phyloP scores from a whole-genome alignment of 2,329 filamentous ascomycete species.

The Didymella keratinophila region DNA sequence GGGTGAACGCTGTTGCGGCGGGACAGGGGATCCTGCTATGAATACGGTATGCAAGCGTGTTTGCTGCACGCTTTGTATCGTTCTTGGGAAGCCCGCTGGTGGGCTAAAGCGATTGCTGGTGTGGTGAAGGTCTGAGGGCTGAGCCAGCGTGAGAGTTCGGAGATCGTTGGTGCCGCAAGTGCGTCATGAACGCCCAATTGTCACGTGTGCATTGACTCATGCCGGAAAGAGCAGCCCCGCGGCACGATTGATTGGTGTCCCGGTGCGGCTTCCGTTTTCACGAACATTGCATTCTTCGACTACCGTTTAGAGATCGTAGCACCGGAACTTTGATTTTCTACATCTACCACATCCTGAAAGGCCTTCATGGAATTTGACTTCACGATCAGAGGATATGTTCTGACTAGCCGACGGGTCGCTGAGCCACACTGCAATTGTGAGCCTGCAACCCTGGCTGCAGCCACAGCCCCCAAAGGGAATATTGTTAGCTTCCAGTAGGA shows the following conservation, averaged over 20 bases:
- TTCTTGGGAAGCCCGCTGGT: constrained; percentile 16
- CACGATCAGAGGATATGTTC: no score
- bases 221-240: constrained; percentile 14
- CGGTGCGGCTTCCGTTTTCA: constrained; percentile 12
- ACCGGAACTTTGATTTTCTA: no score
- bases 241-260: constrained; percentile 6
- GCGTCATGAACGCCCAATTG: constrained; percentile 22
- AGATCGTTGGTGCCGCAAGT: constrained; percentile 11
- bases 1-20: constrained; percentile 25
- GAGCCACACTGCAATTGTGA: no score
- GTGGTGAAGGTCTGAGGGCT: constrained; percentile 9
- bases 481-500: no score
- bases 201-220: constrained; percentile 24
- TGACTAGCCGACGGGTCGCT: no score
- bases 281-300: neutral
- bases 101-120: constrained; percentile 22
- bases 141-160: constrained; percentile 3
- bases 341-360: no score
- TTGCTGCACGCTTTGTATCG: constrained; percentile 14
- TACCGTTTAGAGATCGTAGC: no score
- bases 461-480: no score
- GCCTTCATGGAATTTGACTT: no score
- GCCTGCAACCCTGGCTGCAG: no score
- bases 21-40: constrained; percentile 27
- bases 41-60: constrained; percentile 19